These are phyloP conservation scores for Trichophyton simii DNA, from an alignment of 2,329 filamentous ascomycete species.

Conservation along the genomic window DNA sequence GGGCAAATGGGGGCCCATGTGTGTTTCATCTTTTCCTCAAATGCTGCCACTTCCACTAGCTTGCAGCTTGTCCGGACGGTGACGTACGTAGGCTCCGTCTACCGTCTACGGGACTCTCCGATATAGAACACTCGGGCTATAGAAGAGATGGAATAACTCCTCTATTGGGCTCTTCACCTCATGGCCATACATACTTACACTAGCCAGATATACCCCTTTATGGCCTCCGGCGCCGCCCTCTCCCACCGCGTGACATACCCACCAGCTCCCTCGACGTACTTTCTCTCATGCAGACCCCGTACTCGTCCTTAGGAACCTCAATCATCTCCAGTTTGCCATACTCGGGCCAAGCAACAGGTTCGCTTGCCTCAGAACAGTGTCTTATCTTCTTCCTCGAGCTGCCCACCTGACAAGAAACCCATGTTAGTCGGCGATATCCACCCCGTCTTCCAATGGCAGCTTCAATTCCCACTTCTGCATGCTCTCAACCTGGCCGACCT, in stretches of 20 bases:
- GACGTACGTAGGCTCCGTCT: no score
- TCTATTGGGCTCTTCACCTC: no score
- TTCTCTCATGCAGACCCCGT: not conserved
- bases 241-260: not conserved
- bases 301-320: not conserved
- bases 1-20: not conserved
- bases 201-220: not conserved
- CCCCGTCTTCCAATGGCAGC: constrained; percentile 8
- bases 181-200: no score
- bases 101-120: no score
- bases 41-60: no score
- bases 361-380: constrained; percentile 5
- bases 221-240: not conserved
- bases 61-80: no score
- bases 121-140: no score
- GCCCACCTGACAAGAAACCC: constrained; percentile 3
- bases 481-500: constrained; percentile 4
- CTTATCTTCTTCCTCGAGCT: constrained; percentile 5
- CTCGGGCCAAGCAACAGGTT: not conserved
- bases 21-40: not conserved
- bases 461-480: not conserved
- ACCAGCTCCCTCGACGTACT: not conserved
- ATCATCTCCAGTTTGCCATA: not conserved
- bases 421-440: not conserved
- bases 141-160: no score